phyloP scores from a whole-genome alignment of 1,139 yeast species.

The Candida smagusa region DNA sequence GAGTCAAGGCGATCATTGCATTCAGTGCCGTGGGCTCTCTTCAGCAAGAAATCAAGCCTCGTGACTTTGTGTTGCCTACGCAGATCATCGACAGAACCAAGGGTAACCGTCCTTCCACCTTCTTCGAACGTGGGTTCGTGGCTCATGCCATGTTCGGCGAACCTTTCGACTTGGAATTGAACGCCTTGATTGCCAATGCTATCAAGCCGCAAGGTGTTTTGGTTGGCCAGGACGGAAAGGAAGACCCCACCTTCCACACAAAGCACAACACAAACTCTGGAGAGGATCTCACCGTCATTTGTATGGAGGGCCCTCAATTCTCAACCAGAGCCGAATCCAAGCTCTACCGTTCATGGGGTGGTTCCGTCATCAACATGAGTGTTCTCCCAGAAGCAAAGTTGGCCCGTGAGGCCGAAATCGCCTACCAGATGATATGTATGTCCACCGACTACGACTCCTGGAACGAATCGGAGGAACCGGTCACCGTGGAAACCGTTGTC shows the following conservation, averaged over 20 bases:
- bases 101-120: slow-evolving; percentile 87
- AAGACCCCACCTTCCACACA: slow-evolving; percentile 52
- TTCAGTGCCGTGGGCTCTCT: slow-evolving; percentile 96
- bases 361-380: slow-evolving; percentile 93
- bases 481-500: slow-evolving; percentile 93
- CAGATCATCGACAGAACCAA: slow-evolving; percentile 96
- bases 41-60: slow-evolving; percentile 82
- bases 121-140: slow-evolving; percentile 88
- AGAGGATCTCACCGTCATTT: slow-evolving; percentile 78
- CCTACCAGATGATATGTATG: slow-evolving; percentile 98
- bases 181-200: slow-evolving; percentile 58
- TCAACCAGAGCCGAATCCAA: slow-evolving; percentile 96
- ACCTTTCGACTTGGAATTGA: slow-evolving; percentile 81
- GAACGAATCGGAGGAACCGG: slow-evolving; percentile 94
- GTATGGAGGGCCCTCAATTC: slow-evolving; percentile 99
- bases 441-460: slow-evolving; percentile 98
- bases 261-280: slow-evolving; percentile 44
- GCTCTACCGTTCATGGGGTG: slow-evolving; percentile 87
- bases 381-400: slow-evolving; percentile 93
- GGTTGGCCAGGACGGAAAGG: slow-evolving; percentile 40
- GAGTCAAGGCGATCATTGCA: slow-evolving; percentile 85
- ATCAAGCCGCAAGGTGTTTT: slow-evolving; percentile 52
- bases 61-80: slow-evolving; percentile 93
- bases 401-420: slow-evolving; percentile 95
- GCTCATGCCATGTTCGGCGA: slow-evolving; percentile 98